These are phyloP conservation scores for Vitis labrusca DNA, from an alignment of 164 flowering plant species.

Conservation along the genomic window DNA sequence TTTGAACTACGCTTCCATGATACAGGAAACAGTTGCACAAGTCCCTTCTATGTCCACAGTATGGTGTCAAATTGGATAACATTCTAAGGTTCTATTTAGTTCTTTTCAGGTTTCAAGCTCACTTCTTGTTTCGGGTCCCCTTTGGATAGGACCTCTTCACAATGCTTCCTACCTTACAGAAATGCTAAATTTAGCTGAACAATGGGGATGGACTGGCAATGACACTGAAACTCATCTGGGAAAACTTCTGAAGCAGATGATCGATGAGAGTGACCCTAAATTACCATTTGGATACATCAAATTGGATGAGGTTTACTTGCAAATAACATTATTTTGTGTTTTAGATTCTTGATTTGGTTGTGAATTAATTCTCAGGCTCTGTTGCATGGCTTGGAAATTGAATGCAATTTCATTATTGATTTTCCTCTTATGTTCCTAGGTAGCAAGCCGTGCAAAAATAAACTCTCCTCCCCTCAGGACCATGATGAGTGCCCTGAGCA, in stretches of 20 bases:
- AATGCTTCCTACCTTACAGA: slow-evolving; percentile 46
- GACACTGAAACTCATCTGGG: slow-evolving; percentile 44
- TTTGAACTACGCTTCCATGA: too few species aligned
- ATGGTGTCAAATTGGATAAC: too few species aligned
- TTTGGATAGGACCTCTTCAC: slow-evolving; percentile 97
- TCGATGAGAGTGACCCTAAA: slow-evolving; percentile 76
- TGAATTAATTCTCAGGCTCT: too few species aligned
- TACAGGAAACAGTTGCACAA: too few species aligned
- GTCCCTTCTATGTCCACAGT: too few species aligned
- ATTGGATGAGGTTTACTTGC: slow-evolving; percentile 67
- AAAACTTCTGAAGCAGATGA: slow-evolving; percentile 62
- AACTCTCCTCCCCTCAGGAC: slow-evolving; percentile 63
- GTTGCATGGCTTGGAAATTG: not conserved
- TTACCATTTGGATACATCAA: slow-evolving; percentile 83
- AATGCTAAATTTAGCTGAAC: slow-evolving; percentile 59
- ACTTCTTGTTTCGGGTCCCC: slow-evolving; percentile 83
- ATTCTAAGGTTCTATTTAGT: not conserved
- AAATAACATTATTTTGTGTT: not conserved
- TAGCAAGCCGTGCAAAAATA: slow-evolving; percentile 77
- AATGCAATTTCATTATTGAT: not conserved
- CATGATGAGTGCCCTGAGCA: slow-evolving; percentile 47
- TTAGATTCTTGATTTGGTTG: too few species aligned
- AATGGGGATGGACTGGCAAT: slow-evolving; percentile 67
- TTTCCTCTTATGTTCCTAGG: slow-evolving; percentile 31
- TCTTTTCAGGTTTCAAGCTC: slow-evolving; percentile 51